These are phyloP conservation scores for Pythium sp. DNA, from an alignment of 352 stramenopile species.

Conservation along the genomic window DNA sequence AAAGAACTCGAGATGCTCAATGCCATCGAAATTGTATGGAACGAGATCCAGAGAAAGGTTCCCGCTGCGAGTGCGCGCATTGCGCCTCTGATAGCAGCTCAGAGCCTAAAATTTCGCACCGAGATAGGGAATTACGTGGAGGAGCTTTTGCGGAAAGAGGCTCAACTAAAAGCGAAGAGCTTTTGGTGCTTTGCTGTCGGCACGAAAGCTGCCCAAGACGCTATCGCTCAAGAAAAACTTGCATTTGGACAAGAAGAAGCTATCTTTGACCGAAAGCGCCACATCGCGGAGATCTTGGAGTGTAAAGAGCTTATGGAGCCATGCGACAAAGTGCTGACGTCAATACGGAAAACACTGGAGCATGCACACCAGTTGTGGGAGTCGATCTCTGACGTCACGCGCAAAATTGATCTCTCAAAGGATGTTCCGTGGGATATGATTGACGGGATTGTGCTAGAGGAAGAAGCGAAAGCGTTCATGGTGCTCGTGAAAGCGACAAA, in stretches of 20 bases:
- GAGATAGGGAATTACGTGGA: conserved; percentile 87
- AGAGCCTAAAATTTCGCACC: conserved; percentile 58
- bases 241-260: conserved; percentile 36
- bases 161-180: conserved; percentile 39
- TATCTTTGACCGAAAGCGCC: conserved; percentile 55
- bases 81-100: conserved; percentile 52
- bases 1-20: conserved; percentile 57
- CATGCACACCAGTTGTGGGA: conserved; percentile 85
- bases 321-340: conserved; percentile 60
- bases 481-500: conserved; percentile 86
- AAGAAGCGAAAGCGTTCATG: conserved; percentile 89
- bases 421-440: conserved; percentile 92
- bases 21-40: conserved; percentile 55
- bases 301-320: conserved; percentile 88
- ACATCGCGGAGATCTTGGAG: conserved; percentile 93
- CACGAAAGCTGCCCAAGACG: conserved; percentile 32
- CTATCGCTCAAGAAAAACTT: conserved; percentile 40
- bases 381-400: conserved; percentile 80
- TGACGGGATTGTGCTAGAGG: conserved; percentile 90
- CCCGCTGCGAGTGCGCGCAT: conserved; percentile 64
- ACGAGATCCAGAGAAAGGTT: conserved; percentile 62
- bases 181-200: conserved; percentile 68
- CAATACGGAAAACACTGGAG: conserved; percentile 76
- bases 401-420: conserved; percentile 87
- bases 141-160: conserved; percentile 62